Base-by-base conservation (phyloP, 192 early-diverging fungal genomes). In the Martensiomyces pterosporus region DNA sequence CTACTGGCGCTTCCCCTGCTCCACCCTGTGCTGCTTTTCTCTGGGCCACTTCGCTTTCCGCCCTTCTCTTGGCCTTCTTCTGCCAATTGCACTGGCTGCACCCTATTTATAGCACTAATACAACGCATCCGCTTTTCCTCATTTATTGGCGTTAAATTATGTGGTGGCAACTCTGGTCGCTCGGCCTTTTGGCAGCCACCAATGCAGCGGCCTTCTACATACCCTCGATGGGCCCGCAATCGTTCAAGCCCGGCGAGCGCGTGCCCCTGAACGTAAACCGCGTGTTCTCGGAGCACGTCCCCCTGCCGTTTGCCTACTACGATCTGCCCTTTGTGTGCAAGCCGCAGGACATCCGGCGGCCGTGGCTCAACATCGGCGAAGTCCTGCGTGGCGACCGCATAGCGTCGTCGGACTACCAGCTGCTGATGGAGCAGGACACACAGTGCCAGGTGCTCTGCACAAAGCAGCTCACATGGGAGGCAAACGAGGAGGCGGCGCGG, bases 381-480 rank as follows among this genome's bases (percentile, higher is more conserved):
- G 84, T 85, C 12, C 53, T 89, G 39, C 68, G 83, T 19, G 87
- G 87, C 8, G 87, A 89, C 64, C 77, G 85, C 9, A 86, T 83
- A 21, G 77, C 75, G 2, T 75, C 65, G 19, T 82, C 80, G 7
- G 78, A 80, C 45, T 82, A 80, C 27, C 42, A 70, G 45, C 56
- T 78, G 37, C 36, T 43, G 12, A 76, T 81, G 48, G 75, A 67
- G 13, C 36, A 52, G 18, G 71, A 82, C 57, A 52, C 46, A 8
- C 39, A 50, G 12, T 86, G 84, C 43, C 46, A 65, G 36, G 60
- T 69, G n/a, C 65, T 84, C 18, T 86, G 84, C 49, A 76, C 65
- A 34, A 72, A 64, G 41, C 36, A 37, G 0, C 50, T 86, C n/a
- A 52, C 60, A 0, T 39, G 57, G 0, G 58, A 64, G 17, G 73